Evolutionary conservation across 805 yeast species (phyloP).

Genomic region (Komagataella kurtzmanii): DNA sequence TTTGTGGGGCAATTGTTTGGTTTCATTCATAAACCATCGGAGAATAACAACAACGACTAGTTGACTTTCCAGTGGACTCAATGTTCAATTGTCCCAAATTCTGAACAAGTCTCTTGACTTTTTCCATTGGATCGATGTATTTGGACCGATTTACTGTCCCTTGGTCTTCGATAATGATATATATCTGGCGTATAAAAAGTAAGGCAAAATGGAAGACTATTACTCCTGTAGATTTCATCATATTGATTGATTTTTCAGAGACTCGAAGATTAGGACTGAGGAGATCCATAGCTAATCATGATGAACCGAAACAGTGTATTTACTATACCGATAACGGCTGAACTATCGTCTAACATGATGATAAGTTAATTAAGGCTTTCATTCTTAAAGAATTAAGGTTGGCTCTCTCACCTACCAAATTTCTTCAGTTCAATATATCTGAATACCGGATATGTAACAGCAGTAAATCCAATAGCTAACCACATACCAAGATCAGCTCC

Average conservation of each 20-base stretch:
- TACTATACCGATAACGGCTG: too few relatives aligned
- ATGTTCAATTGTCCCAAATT: not conserved
- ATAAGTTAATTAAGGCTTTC: constrained; percentile 6
- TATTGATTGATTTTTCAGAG: not conserved
- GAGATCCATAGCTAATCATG: not conserved
- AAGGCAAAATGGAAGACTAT: not conserved
- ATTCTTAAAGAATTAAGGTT: constrained; percentile 15
- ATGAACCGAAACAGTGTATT: too few relatives aligned
- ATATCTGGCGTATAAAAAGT: not conserved
- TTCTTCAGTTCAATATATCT: constrained; percentile 51
- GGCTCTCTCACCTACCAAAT: constrained; percentile 29
- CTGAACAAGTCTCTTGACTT: not conserved
- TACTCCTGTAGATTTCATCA: not conserved
- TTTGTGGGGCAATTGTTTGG: not conserved
- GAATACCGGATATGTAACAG: constrained; percentile 45
- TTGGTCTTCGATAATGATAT: not conserved
- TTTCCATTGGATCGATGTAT: not conserved
- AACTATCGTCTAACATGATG: too few relatives aligned
- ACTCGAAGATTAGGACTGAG: not conserved
- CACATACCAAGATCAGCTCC: constrained; percentile 83
- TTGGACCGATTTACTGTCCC: not conserved
- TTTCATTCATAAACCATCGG: not conserved
- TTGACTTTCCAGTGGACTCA: not conserved
- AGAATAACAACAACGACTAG: not conserved
- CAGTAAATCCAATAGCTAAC: constrained; percentile 61